Base-by-base conservation (phyloP, 2,329 filamentous ascomycete genomes). In the Dactylellina haptotyla region DNA sequence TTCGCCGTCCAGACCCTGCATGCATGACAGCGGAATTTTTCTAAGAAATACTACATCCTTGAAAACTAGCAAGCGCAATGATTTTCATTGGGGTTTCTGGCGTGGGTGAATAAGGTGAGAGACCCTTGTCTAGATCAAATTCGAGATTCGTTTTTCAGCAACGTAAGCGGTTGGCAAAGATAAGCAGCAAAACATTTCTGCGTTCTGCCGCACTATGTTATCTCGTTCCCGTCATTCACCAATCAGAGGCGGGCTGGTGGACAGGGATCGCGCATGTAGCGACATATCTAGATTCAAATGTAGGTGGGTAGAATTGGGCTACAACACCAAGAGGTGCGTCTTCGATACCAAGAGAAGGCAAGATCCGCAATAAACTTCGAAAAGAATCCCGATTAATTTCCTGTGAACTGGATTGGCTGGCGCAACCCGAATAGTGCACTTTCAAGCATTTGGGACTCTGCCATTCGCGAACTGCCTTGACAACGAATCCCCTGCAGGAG, bases 141-240 rank as follows among this genome's bases (percentile, higher is more conserved):
- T 18, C 53, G 50, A 53, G 59, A 64, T 65, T 64, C 53, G 43
- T 20, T 72, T 64, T 62, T 71, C 48, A 58, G 16, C 25, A 54
- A 62, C 64, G 64, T 69, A 69, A 69, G 56, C 54, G 67, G 59
- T 72, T 72, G 53, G 67, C 67, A 72, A 72, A 72, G 67, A 72
- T 72, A 72, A 65, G 66, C 50, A 64, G 59, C 37, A 56, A 25
- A 69, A 59, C 63, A 67, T 67, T 45, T 46, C 20, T 59, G 67
- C 67, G 59, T 72, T 58, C 66, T 54, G 67, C 62, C 67, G 67
- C 67, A 62, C 43, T 50, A 46, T 59, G 59, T 65, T 72, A 72
- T 72, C 66, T 63, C 23, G 23, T 39, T 50, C 23, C 25, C 51
- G 37, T 25, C 12, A 26, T 48, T 25, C 20, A 12, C 67, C 58